These are phyloP conservation scores for Mycothermus thermophilus DNA, from an alignment of 495 filamentous ascomycete genomes.

Conservation along the genomic window DNA sequence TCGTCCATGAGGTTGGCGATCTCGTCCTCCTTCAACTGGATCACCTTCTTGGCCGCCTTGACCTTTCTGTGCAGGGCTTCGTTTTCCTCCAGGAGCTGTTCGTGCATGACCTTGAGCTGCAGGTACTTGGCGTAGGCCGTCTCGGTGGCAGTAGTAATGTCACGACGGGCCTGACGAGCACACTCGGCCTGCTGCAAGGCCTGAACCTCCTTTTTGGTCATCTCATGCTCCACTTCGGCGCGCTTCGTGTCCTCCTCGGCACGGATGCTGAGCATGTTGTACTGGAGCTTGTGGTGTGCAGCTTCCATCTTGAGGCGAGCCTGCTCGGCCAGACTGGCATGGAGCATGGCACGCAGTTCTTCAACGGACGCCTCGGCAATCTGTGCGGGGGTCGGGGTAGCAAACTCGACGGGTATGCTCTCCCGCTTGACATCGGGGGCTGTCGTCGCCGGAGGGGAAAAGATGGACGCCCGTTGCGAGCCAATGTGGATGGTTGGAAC, in stretches of 20 bases:
- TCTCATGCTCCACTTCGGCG: slow-evolving; percentile 83
- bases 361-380: slow-evolving; percentile 46
- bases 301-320: slow-evolving; percentile 61
- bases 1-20: slow-evolving; percentile 51
- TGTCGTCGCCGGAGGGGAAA: slow-evolving; percentile 45
- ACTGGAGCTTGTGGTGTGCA: slow-evolving; percentile 85
- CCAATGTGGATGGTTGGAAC: slow-evolving; percentile 31
- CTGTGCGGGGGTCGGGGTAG: slow-evolving; percentile 47
- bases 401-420: slow-evolving; percentile 35
- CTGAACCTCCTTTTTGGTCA: slow-evolving; percentile 81
- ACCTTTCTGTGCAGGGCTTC: slow-evolving; percentile 43
- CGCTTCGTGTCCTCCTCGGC: slow-evolving; percentile 75
- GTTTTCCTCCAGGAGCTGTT: slow-evolving; percentile 52
- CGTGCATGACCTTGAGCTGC: slow-evolving; percentile 35
- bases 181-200: slow-evolving; percentile 55
- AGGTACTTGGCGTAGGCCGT: slow-evolving; percentile 30
- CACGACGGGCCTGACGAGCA: slow-evolving; percentile 34
- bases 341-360: slow-evolving; percentile 44
- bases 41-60: slow-evolving; percentile 58
- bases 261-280: slow-evolving; percentile 73
- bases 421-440: slow-evolving; percentile 39
- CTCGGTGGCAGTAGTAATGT: slow-evolving; percentile 27
- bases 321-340: slow-evolving; percentile 40
- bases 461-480: slow-evolving; percentile 27
- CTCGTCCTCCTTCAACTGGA: slow-evolving; percentile 54